phyloP scores from a whole-genome alignment of 169 alveolate genomes.

The Amoebophrya sp. region DNA sequence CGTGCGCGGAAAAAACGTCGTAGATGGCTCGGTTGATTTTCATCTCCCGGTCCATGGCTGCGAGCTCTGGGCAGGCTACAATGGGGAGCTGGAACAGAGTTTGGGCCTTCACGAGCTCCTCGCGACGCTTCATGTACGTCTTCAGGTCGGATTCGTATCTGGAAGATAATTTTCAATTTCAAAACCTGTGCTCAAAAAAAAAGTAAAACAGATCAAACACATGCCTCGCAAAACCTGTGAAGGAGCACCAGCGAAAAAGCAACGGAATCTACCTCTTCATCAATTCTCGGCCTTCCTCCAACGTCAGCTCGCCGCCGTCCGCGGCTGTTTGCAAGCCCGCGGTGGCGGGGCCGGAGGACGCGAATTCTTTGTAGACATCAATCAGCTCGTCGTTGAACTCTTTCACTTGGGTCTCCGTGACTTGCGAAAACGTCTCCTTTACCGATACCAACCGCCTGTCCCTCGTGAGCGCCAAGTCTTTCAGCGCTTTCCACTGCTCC shows the following conservation, averaged over 20 bases:
- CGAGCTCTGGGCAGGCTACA: conserved; percentile 72
- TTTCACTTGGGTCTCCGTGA: conserved; percentile 44
- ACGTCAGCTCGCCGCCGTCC: conserved; percentile 50
- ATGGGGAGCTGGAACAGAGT: conserved; percentile 79
- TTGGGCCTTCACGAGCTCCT: conserved; percentile 71
- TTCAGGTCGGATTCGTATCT: conserved; percentile 58
- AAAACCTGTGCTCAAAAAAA: no score
- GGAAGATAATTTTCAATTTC: no score
- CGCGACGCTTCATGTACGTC: conserved; percentile 62
- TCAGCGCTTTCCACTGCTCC: conserved; percentile 53
- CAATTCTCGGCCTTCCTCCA: conserved; percentile 66
- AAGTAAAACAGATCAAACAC: no score
- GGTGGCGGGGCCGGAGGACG: background rate
- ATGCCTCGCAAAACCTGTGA: no score
- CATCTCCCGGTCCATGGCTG: conserved; percentile 66
- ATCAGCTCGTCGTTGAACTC: background rate
- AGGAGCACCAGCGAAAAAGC: no score
- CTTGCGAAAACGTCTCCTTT: conserved; percentile 45
- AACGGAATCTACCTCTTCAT: no score
- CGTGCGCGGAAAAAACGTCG: conserved; percentile 53
- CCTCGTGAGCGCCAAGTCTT: conserved; percentile 41
- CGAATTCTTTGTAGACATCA: background rate
- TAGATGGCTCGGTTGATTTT: conserved; percentile 63
- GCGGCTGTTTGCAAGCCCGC: background rate
- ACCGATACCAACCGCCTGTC: background rate